Percentiles rank a stretch among this genome's conserved stretches.
Evolutionary conservation across 352 stramenopile genomes (phyloP).

Genomic region (Phytophthora ramorum): DNA sequence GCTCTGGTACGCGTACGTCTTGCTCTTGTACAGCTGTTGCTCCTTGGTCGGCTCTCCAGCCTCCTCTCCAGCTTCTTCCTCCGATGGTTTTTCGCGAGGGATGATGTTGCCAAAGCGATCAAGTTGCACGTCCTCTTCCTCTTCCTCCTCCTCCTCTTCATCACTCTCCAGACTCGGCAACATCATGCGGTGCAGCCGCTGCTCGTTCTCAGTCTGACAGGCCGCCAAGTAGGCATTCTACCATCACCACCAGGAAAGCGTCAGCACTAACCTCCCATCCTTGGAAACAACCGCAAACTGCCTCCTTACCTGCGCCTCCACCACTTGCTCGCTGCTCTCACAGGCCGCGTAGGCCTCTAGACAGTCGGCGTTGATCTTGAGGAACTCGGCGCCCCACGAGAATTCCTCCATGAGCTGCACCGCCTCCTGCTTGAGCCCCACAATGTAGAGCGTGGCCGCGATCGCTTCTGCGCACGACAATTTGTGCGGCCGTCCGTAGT

Average conservation of each 20-base stretch:
- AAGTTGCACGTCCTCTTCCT: slow-evolving; percentile 44
- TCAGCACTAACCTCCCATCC: slow-evolving; percentile 3
- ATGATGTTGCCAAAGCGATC: slow-evolving; percentile 49
- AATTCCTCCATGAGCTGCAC: slow-evolving; percentile 94
- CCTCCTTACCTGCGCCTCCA: slow-evolving; percentile 65
- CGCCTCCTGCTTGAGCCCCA: slow-evolving; percentile 91
- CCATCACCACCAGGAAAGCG: no score
- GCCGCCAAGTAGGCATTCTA: slow-evolving; percentile 69
- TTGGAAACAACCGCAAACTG: slow-evolving; percentile 1
- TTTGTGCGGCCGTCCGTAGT: slow-evolving; percentile 98
- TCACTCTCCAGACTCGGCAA: slow-evolving; percentile 72
- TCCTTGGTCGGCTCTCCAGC: slow-evolving; percentile 26
- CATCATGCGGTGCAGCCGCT: slow-evolving; percentile 57
- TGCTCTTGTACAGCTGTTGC: slow-evolving; percentile 59
- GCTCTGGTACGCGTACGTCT: slow-evolving; percentile 47
- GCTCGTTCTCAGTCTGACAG: slow-evolving; percentile 69
- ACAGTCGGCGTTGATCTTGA: slow-evolving; percentile 95
- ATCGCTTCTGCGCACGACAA: slow-evolving; percentile 98
- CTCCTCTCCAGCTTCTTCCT: slow-evolving; percentile 32
- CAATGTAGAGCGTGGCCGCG: slow-evolving; percentile 97
- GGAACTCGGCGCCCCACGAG: slow-evolving; percentile 93
- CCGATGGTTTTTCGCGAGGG: slow-evolving; percentile 29
- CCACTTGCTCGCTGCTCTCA: slow-evolving; percentile 73
- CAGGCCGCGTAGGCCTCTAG: slow-evolving; percentile 88
- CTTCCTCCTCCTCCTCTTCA: slow-evolving; percentile 53